Evolutionary conservation across 2,329 filamentous ascomycete genomes (phyloP), one percentile per base, ranked within the genome.

Genomic region (Pseudocercospora fuligena): DNA sequence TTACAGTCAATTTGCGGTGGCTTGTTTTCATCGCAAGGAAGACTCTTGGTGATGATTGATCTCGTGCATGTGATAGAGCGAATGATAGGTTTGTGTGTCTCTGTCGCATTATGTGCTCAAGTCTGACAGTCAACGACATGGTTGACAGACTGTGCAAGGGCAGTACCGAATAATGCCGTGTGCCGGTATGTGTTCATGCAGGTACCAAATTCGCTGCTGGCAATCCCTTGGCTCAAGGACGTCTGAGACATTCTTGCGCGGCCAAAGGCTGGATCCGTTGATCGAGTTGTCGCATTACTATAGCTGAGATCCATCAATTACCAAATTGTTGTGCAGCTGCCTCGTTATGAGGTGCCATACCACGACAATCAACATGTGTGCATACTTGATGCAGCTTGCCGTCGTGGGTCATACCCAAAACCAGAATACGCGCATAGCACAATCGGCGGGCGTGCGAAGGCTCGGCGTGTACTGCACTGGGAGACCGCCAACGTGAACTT

Each of bases 81-180:
- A 12, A 33, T 11, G 31, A 33, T 33, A 12, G 29, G 29, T 31
- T 31, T 31, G 29, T 31, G 29, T 31, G 19, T 53, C 11, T 27
- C 49, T 27, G 49, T 53, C 49, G 23, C 49, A 27, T 23, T 23
- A 23, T 54, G 51, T 27, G 51, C 51, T 25, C 51, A 54, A 29
- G 51, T 54, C 25, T 49, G 46, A 51, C 47, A 51, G 21, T 21
- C 47, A 27, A 4, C 19, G 19, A 59, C 65, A 61, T 61, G 65
- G 43, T 64, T 61, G 65, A 61, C 65, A 66, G 56, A 64, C 60
- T 61, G 46, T 61, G 62, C 51, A 66, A 64, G 65, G 61, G 27
- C 23, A 8, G 23, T 31, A n/a, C 51, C 51, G 51, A 56, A 27
- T n/a, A n/a, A n/a, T 56, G 51, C 51, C 51, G 51, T 56, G 51